These are phyloP conservation scores for Agrocybe pediades DNA, from an alignment of 768 basidiomycete genomes.

Conservation along the genomic window DNA sequence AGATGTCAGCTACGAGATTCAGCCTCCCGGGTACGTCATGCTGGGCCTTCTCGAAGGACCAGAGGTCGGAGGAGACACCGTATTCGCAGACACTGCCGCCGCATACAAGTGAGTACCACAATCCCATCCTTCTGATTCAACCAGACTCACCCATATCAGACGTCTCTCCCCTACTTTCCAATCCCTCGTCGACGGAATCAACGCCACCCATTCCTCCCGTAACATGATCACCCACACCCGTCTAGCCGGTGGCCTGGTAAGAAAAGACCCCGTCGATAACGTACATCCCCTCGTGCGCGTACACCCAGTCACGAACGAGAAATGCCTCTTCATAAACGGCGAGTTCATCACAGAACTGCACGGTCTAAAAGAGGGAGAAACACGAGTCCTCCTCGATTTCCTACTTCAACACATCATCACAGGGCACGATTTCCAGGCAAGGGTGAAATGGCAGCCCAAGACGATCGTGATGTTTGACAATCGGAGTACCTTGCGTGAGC, in stretches of 20 bases:
- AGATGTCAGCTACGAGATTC: conserved; percentile 14
- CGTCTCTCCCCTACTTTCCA: conserved; percentile 14
- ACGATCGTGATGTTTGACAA: conserved; percentile 21
- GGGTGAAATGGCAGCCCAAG: conserved; percentile 25
- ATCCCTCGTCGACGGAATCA: conserved; percentile 13
- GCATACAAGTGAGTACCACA: conserved; percentile 15
- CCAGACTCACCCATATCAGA: background rate
- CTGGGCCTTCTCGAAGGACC: conserved; percentile 14
- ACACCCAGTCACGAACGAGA: conserved; percentile 27
- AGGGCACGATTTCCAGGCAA: conserved; percentile 26
- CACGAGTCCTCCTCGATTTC: conserved; percentile 22
- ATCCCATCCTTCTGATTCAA: background rate
- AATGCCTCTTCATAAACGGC: conserved; percentile 28
- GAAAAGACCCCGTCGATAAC: conserved; percentile 26
- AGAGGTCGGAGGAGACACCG: conserved; percentile 17
- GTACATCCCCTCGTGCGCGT: conserved; percentile 32
- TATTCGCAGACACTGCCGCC: conserved; percentile 14
- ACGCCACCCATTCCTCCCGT: conserved; percentile 24
- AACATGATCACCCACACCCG: conserved; percentile 26
- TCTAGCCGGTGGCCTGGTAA: conserved; percentile 22
- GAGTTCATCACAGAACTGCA: conserved; percentile 27
- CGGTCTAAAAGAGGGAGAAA: conserved; percentile 27
- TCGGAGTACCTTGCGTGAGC: conserved; percentile 14
- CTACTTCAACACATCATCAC: conserved; percentile 24
- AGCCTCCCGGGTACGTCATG: conserved; percentile 13